Conservation (phyloP, 2,329 filamentous ascomycete genomes). For the Diaporthe sp. region DNA sequence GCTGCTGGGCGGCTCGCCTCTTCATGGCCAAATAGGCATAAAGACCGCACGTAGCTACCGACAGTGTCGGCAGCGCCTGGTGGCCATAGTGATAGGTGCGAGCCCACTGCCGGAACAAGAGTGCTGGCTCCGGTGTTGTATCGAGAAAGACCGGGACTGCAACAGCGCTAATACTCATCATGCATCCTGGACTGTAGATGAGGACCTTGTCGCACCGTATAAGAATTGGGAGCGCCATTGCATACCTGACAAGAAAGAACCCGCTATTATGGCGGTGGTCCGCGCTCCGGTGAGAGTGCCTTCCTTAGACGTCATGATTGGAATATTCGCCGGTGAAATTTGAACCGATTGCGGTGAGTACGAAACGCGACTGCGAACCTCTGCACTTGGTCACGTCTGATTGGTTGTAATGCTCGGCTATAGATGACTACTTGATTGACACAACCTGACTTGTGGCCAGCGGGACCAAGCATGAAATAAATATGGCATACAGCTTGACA, state of each 20-base stretch:
- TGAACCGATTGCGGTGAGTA: neutral
- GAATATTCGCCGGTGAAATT: neutral
- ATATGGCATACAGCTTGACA: neutral
- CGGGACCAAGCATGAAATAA: neutral
- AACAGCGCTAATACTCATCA: slow-evolving; percentile 40
- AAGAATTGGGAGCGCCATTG: neutral
- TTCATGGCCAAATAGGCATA: slow-evolving; percentile 42
- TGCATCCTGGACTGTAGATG: slow-evolving; percentile 1
- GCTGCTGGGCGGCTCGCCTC: slow-evolving; percentile 39
- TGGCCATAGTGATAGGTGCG: slow-evolving; percentile 48
- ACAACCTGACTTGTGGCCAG: neutral
- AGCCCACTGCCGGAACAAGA: slow-evolving; percentile 45
- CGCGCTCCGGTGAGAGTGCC: neutral
- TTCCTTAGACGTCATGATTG: neutral
- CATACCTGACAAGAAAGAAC: slow-evolving; percentile 21
- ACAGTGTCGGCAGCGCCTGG: slow-evolving; percentile 42
- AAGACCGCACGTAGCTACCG: slow-evolving; percentile 40
- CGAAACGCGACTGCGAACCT: neutral
- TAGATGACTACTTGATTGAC: neutral
- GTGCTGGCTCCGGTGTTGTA: slow-evolving; percentile 39
- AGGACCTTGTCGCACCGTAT: neutral
- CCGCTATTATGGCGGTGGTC: slow-evolving; percentile 3
- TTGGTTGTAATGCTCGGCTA: neutral
- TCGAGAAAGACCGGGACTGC: slow-evolving; percentile 46
- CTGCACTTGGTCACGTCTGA: neutral